These are phyloP conservation scores for Penicillium subrubescens DNA, from an alignment of 495 filamentous ascomycete species.

Conservation along the genomic window DNA sequence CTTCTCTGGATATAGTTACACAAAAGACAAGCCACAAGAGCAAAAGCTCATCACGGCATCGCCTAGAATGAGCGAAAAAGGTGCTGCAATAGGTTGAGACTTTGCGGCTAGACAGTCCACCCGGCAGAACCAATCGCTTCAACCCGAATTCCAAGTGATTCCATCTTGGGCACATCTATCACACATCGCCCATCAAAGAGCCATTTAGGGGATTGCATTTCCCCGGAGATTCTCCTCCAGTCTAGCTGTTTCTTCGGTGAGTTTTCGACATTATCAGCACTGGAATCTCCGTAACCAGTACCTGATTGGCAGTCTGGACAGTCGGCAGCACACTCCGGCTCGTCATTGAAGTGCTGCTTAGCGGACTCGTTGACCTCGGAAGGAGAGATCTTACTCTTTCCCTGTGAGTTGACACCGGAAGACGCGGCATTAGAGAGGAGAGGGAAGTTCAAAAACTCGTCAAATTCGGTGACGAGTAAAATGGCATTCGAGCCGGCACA, in stretches of 20 bases:
- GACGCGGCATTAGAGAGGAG: not conserved
- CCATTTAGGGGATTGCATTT: constrained; percentile 68
- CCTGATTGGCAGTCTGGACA: constrained; percentile 29
- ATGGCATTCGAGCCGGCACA: constrained; percentile 36
- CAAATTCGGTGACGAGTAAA: constrained; percentile 36
- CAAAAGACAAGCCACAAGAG: not conserved
- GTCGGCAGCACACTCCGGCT: constrained; percentile 27
- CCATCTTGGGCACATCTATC: constrained; percentile 45
- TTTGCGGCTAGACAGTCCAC: not conserved
- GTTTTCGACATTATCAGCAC: constrained; percentile 1
- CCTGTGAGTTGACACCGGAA: not conserved
- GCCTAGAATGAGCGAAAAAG: not conserved
- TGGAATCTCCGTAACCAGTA: constrained; percentile 1
- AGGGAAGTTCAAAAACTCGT: constrained; percentile 24
- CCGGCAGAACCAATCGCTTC: constrained; percentile 22
- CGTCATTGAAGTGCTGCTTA: constrained; percentile 5
- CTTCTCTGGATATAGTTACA: not conserved
- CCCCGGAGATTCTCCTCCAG: constrained; percentile 46
- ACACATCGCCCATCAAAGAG: constrained; percentile 72
- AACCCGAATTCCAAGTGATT: constrained; percentile 18
- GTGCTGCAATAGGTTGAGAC: not conserved
- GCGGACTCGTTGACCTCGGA: not conserved
- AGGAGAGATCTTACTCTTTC: not conserved
- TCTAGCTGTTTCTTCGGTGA: constrained; percentile 38
- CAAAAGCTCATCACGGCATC: not conserved